A percentile compares a stretch with the other conserved stretches of the same genome.
These are phyloP conservation scores for Cyanidiococcus yangmingshanensis DNA, from an alignment of 23 red algal species.

Conservation along the genomic window DNA sequence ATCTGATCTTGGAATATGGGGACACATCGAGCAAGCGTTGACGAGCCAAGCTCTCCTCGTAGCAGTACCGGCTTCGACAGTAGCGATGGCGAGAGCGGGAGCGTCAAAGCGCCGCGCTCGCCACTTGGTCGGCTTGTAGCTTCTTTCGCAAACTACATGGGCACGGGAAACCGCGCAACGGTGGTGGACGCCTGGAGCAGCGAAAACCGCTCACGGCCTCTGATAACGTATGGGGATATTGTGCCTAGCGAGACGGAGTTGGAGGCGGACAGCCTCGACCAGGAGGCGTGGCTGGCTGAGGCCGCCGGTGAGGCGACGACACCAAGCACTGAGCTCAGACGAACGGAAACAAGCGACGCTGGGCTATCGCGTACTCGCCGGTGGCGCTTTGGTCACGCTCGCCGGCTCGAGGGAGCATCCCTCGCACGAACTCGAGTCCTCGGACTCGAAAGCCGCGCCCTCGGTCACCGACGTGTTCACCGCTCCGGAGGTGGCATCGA, in stretches of 20 bases:
- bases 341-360: too few relatives aligned
- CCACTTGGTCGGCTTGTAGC: constrained; percentile 1
- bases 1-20: not conserved
- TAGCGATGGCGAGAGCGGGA: not conserved
- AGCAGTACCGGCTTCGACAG: not conserved
- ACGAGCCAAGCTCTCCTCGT: not conserved
- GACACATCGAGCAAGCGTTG: not conserved
- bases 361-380: too few relatives aligned
- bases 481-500: too few relatives aligned
- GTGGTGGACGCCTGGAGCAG: not conserved
- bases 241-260: not conserved
- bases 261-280: not conserved
- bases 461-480: too few relatives aligned
- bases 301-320: too few relatives aligned
- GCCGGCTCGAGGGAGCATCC: too few relatives aligned
- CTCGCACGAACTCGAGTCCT: too few relatives aligned
- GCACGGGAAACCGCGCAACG: not conserved
- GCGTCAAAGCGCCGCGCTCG: not conserved
- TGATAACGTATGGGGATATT: constrained; percentile 10
- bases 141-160: constrained; percentile 2
- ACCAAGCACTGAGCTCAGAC: too few relatives aligned
- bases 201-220: not conserved
- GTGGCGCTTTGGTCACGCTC: too few relatives aligned
- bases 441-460: too few relatives aligned
- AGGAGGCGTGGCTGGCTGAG: not conserved